Conservation (phyloP, 2,329 filamentous ascomycete genomes). For the Thielaviopsis cerberus region DNA sequence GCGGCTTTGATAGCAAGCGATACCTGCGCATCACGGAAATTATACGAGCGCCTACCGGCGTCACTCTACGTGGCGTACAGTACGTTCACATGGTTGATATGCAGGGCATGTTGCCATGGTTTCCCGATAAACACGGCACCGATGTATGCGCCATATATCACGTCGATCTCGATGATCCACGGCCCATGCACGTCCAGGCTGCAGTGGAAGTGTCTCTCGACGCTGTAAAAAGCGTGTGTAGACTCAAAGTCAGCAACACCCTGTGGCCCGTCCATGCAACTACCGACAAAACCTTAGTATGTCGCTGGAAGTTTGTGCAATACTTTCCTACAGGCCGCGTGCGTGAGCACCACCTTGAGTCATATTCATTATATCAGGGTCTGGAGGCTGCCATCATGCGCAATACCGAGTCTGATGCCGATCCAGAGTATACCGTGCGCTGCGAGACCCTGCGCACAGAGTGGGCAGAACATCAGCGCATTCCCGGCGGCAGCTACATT, state of each 20-base stretch:
- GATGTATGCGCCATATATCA: slow-evolving; percentile 28
- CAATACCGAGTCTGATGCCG: slow-evolving; percentile 18
- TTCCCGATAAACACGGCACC: slow-evolving; percentile 18
- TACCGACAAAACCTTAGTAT: slow-evolving; percentile 25
- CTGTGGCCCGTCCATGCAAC: slow-evolving; percentile 24
- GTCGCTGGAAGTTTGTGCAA: slow-evolving; percentile 29
- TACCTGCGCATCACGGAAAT: slow-evolving; percentile 21
- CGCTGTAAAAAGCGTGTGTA: slow-evolving; percentile 23
- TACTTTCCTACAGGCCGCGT: slow-evolving; percentile 15
- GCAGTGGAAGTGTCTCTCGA: slow-evolving; percentile 24
- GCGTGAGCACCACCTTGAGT: slow-evolving; percentile 9
- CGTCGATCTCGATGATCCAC: slow-evolving; percentile 20
- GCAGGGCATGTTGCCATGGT: slow-evolving; percentile 20
- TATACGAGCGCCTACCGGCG: slow-evolving; percentile 15
- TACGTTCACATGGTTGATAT: slow-evolving; percentile 21
- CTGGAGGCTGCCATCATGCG: slow-evolving; percentile 22
- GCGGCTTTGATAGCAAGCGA: slow-evolving; percentile 6
- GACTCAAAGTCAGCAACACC: slow-evolving; percentile 36
- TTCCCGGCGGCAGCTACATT: slow-evolving; percentile 10
- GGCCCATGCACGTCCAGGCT: slow-evolving; percentile 19
- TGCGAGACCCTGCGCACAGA: slow-evolving; percentile 18
- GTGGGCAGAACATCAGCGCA: slow-evolving; percentile 16
- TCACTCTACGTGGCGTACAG: slow-evolving; percentile 21
- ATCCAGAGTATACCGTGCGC: slow-evolving; percentile 16
- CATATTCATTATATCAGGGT: slow-evolving; percentile 14